Base-by-base conservation (phyloP, 2,329 filamentous ascomycete genomes). In the Rhytidhysteron rufulum region DNA sequence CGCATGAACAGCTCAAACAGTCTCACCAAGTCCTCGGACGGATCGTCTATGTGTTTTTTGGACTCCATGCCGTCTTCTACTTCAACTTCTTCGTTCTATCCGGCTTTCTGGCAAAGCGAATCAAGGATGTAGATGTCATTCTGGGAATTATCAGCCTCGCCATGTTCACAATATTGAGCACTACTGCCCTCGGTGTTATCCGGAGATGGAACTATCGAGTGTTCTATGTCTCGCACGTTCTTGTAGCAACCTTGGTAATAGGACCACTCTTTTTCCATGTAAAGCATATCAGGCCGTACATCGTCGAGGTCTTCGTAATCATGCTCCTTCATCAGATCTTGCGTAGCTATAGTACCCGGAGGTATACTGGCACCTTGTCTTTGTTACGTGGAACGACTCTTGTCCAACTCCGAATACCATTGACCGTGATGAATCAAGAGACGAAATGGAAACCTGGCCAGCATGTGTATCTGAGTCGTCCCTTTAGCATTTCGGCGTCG, bases 11-110 rank as follows among this genome's bases (percentile, higher is more conserved):
- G 8, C 53, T 83, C n/a, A 79, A 79, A 37, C 61, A 68, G 4
- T 71, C 73, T 32, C 80, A 83, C 50, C 75, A 79, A 38, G 64
- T 80, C 4, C 70, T 81, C 21, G 79, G 79, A 10, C 72, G 77
- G 1, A 65, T 79, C 39, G 65, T 80, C 31, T 68, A 68, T 10
- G 49, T 71, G 10, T 58, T 83, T 3, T 68, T 82, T 37, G 55
- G 67, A 24, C 53, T 68, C 3, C 80, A 83, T 55, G 74, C 71
- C 1, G 47, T 58, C 1, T 67, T 82, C 44, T 83, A 83, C 48
- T 47, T 80, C 18, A 68, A 72, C 37, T 81, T 80, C 62, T 83
- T 80, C 55, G 51, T 75, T 42, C 66, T 71, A 40, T 68, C 69
- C 2, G 64, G 60, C 13, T 51, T 80, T 25, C 62, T 83, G 10